Conservation (phyloP, 164 flowering plant species). For the Chimonanthus praecox region DNA sequence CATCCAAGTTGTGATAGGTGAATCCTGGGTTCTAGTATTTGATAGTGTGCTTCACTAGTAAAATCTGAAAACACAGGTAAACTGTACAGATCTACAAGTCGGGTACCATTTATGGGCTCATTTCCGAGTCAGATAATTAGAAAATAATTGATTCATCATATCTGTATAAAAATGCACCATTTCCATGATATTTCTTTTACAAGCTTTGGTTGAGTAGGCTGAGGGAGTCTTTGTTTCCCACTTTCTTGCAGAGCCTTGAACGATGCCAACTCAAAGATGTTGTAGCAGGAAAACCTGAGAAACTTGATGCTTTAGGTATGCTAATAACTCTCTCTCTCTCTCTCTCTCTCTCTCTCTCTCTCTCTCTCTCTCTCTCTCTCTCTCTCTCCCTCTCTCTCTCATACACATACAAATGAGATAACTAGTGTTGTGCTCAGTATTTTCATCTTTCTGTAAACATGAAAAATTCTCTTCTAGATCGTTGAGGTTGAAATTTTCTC, state of each 20-base stretch:
- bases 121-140: not conserved
- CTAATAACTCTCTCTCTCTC: constrained; percentile 1
- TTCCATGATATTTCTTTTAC: not conserved
- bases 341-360: too few relatives aligned
- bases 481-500: not conserved
- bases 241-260: constrained; percentile 57
- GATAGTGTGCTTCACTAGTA: not conserved
- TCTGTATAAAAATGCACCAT: not conserved
- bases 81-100: not conserved
- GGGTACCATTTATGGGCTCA: not conserved
- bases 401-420: not conserved
- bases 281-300: constrained; percentile 68
- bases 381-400: not conserved
- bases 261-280: constrained; percentile 36
- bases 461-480: too few relatives aligned
- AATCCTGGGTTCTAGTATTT: not conserved
- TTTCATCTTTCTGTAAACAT: too few relatives aligned
- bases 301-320: constrained; percentile 79
- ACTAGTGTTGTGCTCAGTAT: too few relatives aligned
- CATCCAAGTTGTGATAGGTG: not conserved
- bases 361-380: constrained; percentile 7
- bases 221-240: not conserved
- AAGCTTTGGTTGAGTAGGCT: constrained; percentile 2
- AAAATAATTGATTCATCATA: not conserved
- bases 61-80: not conserved